Base-by-base conservation (phyloP, 768 basidiomycete genomes). In the Russula emetica region DNA sequence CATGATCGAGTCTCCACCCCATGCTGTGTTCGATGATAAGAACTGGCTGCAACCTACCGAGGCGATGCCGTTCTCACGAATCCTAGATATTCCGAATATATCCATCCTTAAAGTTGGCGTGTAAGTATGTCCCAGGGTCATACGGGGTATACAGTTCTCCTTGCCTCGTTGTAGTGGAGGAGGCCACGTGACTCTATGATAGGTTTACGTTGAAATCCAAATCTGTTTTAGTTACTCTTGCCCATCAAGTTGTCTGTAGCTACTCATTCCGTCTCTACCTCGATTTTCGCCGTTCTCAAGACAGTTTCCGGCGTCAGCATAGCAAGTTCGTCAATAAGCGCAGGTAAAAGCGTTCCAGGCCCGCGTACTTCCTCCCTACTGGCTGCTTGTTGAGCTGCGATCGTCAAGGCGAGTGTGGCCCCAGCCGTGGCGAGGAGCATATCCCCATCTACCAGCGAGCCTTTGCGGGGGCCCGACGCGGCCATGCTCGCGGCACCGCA, bases 1-100 rank as follows among this genome's bases (percentile, higher is more conserved):
- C 69, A 92, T 93, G 91, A 87, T 94, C 54, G 92, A 96, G 70
- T 87, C 82, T 22, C 81, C 82, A 45, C 87, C 84, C 26, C 75
- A 81, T 69, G 89, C 85, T 8, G 75, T 71, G 45, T 97, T 95
- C 62, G 96, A 98, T 66, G 82, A 85, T 70, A 92, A 91, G 83
- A 98, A 97, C 72, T 97, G 95, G 95, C 77, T 98, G 62, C 95
- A 98, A 72, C 94, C 95, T 1, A 93, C 93, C 3, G 67, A 77
- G 11, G 82, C 79, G 14, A 88, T 91, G 87, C 92, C 94, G 1
- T 97, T 98, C 75, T 81, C 85, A 28, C 80, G 75, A 66, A 75
- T 90, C 28, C 70, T 90, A 8, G 73, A 76, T 42, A 61, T 59
- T 2, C 74, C 74, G 36, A 74, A 73, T 59, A 51, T 64, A 1